phyloP scores from a whole-genome alignment of 2,329 filamentous ascomycete species.

The Cercospora canescens region DNA sequence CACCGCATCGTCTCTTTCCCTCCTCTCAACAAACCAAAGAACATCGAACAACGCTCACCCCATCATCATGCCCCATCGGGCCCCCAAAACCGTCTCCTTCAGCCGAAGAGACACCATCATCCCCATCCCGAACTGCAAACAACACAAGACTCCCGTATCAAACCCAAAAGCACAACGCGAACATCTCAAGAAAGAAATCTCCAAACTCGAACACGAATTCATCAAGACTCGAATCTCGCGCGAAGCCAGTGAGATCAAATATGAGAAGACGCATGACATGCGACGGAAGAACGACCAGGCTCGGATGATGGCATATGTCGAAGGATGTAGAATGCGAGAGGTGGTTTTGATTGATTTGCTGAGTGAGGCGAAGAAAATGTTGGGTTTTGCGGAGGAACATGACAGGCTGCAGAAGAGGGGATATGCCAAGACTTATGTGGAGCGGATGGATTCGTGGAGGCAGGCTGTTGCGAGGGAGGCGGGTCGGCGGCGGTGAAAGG shows the following conservation, averaged over 20 bases:
- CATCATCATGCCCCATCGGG: neutral
- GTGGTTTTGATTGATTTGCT: neutral
- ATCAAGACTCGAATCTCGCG: neutral
- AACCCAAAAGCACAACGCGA: neutral
- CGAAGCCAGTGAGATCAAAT: neutral
- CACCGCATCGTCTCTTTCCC: neutral
- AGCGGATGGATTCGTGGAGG: constrained; percentile 4
- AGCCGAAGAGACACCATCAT: neutral
- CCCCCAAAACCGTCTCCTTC: neutral
- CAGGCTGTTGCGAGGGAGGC: neutral
- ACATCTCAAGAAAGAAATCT: neutral
- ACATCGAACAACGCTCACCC: neutral
- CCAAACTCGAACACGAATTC: constrained; percentile 3
- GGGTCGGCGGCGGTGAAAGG: neutral
- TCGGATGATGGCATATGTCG: constrained; percentile 3
- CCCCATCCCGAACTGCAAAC: neutral
- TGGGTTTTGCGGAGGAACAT: neutral
- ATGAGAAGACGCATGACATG: neutral
- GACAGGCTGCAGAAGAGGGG: neutral
- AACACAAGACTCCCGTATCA: neutral
- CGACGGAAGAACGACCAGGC: neutral
- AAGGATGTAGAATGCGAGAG: constrained; percentile 3
- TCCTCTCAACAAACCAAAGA: neutral
- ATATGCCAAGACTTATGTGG: constrained; percentile 1
- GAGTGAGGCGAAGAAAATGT: neutral